Evolutionary conservation across 441 rosid genomes (phyloP).

Genomic region (Gossypium aridum): DNA sequence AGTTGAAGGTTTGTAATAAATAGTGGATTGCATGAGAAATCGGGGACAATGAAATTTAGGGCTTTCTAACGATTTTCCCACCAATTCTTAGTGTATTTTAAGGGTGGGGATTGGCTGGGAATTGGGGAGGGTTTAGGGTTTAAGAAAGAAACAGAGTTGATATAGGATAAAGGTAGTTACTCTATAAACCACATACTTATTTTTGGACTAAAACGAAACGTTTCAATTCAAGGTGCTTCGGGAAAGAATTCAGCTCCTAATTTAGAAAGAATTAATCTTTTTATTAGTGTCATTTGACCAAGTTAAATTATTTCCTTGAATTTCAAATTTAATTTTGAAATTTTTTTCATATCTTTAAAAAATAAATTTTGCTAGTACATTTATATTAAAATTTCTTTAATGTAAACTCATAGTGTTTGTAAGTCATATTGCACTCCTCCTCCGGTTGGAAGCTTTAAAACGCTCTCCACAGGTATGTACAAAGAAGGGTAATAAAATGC

Average conservation of each 20-base stretch:
- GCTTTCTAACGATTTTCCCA: slow-evolving; percentile 11
- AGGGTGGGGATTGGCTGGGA: not conserved
- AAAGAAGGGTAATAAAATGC: not conserved
- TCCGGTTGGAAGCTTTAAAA: no score
- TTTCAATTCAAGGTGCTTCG: not conserved
- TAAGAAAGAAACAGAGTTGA: not conserved
- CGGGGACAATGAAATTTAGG: not conserved
- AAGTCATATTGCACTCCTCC: no score
- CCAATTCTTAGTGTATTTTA: not conserved
- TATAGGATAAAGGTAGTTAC: not conserved
- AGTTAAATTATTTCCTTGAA: not conserved
- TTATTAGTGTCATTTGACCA: not conserved
- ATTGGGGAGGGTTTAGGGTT: slow-evolving; percentile 18
- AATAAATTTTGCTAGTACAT: no score
- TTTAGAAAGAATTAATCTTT: not conserved
- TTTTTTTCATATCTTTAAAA: no score
- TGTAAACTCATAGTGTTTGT: no score
- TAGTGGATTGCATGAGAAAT: slow-evolving; percentile 43
- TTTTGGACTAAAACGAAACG: not conserved
- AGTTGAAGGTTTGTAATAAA: slow-evolving; percentile 21
- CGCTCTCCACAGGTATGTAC: not conserved
- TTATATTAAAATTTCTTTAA: no score
- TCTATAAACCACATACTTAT: not conserved
- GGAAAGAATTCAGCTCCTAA: not conserved
- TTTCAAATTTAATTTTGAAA: not conserved